Conservation (phyloP, 352 stramenopile genomes). For the Pythium periplocum region DNA sequence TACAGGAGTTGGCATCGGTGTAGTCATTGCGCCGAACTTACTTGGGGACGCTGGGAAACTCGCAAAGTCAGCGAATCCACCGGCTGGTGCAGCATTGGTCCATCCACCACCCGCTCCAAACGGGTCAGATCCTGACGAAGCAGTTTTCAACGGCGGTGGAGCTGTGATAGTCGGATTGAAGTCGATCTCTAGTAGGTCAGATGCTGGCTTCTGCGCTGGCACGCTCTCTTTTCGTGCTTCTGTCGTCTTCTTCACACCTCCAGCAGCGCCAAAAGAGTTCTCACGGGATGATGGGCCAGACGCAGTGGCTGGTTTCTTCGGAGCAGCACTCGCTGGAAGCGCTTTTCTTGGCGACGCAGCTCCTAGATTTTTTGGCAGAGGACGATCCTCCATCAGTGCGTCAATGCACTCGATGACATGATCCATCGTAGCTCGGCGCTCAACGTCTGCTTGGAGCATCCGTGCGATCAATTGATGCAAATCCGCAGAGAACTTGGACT, state of each 20-base stretch:
- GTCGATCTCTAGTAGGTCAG: slow-evolving; percentile 64
- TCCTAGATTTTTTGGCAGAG: slow-evolving; percentile 14
- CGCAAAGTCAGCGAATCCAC: slow-evolving; percentile 59
- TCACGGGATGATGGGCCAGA: slow-evolving; percentile 15
- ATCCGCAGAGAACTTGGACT: slow-evolving; percentile 86
- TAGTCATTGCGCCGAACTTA: slow-evolving; percentile 7
- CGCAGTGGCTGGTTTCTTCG: neutral
- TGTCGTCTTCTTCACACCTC: slow-evolving; percentile 32
- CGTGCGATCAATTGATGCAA: slow-evolving; percentile 87
- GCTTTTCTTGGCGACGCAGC: slow-evolving; percentile 22
- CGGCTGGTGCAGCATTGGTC: slow-evolving; percentile 14
- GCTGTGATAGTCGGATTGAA: slow-evolving; percentile 55
- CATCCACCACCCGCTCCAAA: slow-evolving; percentile 12
- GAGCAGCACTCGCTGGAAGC: neutral
- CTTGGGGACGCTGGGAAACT: slow-evolving; percentile 40
- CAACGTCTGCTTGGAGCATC: slow-evolving; percentile 89
- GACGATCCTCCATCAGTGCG: slow-evolving; percentile 39
- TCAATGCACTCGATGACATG: slow-evolving; percentile 91
- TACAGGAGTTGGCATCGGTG: slow-evolving; percentile 3
- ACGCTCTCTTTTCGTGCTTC: slow-evolving; percentile 54
- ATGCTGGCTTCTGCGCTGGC: slow-evolving; percentile 18
- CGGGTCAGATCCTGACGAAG: slow-evolving; percentile 11
- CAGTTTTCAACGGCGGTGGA: slow-evolving; percentile 8
- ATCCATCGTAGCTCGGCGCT: slow-evolving; percentile 87
- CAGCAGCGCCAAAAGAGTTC: slow-evolving; percentile 12